A percentile compares a stretch with the other conserved stretches of the same genome.
These are phyloP conservation scores for Talaromyces amestolkiae DNA, from an alignment of 2,329 filamentous ascomycete species.

Conservation along the genomic window DNA sequence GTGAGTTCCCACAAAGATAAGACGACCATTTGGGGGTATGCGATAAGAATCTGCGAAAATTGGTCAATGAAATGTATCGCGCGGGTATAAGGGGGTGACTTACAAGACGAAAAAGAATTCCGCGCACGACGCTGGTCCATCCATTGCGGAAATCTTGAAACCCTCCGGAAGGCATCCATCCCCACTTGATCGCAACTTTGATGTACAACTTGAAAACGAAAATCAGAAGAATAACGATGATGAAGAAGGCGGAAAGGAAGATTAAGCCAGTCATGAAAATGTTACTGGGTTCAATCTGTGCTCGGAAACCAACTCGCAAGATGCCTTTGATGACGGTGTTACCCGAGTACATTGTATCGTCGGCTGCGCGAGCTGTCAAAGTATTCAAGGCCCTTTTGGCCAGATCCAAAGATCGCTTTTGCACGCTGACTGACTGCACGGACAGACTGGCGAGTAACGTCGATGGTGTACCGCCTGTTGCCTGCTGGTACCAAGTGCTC, in stretches of 20 bases:
- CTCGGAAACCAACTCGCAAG: slow-evolving; percentile 81
- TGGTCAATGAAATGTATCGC: not conserved
- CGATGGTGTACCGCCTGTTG: slow-evolving; percentile 82
- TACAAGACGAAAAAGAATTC: slow-evolving; percentile 79
- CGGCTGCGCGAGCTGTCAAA: slow-evolving; percentile 57
- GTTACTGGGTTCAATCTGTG: slow-evolving; percentile 83
- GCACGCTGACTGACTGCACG: slow-evolving; percentile 75
- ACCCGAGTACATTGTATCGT: slow-evolving; percentile 50
- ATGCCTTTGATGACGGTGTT: slow-evolving; percentile 69
- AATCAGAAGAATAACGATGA: slow-evolving; percentile 70
- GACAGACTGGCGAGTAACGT: slow-evolving; percentile 74
- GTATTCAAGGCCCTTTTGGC: slow-evolving; percentile 35
- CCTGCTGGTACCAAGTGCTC: slow-evolving; percentile 92
- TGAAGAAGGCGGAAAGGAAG: slow-evolving; percentile 83
- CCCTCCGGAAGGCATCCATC: slow-evolving; percentile 77
- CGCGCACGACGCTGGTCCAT: slow-evolving; percentile 89
- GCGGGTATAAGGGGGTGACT: slow-evolving; percentile 27
- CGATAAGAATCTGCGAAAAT: slow-evolving; percentile 63
- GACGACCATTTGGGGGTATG: slow-evolving; percentile 89
- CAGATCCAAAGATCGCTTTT: slow-evolving; percentile 59
- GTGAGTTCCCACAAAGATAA: slow-evolving; percentile 94
- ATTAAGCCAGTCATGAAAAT: slow-evolving; percentile 87
- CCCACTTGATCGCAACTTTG: slow-evolving; percentile 70
- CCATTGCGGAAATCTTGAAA: slow-evolving; percentile 93
- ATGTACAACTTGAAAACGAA: slow-evolving; percentile 76